Base-by-base conservation (phyloP, 129 eudicot species). In the Centella asiatica region DNA sequence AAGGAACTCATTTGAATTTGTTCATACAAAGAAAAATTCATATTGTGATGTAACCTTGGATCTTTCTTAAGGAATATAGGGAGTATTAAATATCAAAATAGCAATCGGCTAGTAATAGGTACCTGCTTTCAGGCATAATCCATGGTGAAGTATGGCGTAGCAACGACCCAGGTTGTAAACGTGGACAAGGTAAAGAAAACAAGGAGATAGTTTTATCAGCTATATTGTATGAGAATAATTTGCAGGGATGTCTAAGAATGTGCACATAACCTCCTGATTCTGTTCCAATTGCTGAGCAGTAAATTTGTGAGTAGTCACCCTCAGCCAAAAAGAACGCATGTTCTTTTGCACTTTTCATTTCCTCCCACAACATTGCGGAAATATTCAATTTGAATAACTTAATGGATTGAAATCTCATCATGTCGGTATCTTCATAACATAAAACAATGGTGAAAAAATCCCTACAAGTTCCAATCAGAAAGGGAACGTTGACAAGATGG, bases 251-350 rank as follows among this genome's bases (percentile, higher is more conserved):
- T 2, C 39, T 49, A 34, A 18, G n/a, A n/a, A n/a, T n/a, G n/a
- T n/a, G n/a, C n/a, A n/a, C n/a, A n/a, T 42, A 70, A 58, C 62
- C 55, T 23, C 76, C 72, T 51, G 52, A 51, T 26, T 19, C 39
- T 7, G 50, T n/a, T 17, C 45, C 60, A 40, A 49, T 3, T 22
- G 67, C 58, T 31, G 48, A 40, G 20, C 71, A 75, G 20, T 3
- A 4, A 46, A 11, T 17, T 7, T 24, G 1, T 44, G 19, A 24
- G 7, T 5, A 32, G 4, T 3, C 4, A 33, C 31, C 32, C n/a
- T 17, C 26, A 17, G 46, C 74, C 28, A 62, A 51, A 31, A 61
- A 61, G 44, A 74, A 68, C 3, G 27, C 36, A 6, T 48, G 59
- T 6, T 47, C 74, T 52, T 53, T 19, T 9, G 68, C 32, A 45